Percentiles rank a stretch among this genome's conserved stretches.
Evolutionary conservation across 2,329 filamentous ascomycete species (phyloP).

Genomic region (Epichloe bromicola): DNA sequence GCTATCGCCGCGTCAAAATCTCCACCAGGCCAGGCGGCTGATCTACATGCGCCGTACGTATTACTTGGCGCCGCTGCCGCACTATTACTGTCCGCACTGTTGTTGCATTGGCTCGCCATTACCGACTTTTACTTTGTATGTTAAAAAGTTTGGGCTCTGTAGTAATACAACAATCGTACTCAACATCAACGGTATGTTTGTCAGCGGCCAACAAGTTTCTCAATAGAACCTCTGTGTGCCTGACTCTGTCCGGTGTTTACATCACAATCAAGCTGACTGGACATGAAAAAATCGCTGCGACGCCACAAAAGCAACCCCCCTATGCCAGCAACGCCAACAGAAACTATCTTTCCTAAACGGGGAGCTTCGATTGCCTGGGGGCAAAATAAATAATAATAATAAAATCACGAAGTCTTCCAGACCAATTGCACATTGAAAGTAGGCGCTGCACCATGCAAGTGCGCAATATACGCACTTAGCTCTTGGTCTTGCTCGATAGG

Average conservation of each 20-base stretch:
- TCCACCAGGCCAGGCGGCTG: not conserved
- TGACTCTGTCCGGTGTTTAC: no score
- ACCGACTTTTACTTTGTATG: no score
- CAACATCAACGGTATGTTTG: no score
- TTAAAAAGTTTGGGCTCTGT: no score
- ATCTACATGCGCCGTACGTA: no score
- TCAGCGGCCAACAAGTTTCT: no score
- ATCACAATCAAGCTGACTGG: no score
- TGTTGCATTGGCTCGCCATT: not conserved
- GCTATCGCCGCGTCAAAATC: not conserved
- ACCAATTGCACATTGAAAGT: slow-evolving; percentile 30
- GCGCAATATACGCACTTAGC: slow-evolving; percentile 56
- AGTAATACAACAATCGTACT: no score
- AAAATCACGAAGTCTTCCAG: slow-evolving; percentile 14
- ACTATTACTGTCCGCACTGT: not conserved
- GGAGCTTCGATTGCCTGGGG: not conserved
- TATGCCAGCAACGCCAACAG: not conserved
- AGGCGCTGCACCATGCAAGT: slow-evolving; percentile 36
- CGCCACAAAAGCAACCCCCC: not conserved
- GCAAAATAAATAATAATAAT: not conserved
- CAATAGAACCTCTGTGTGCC: no score
- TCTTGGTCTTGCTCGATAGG: slow-evolving; percentile 59
- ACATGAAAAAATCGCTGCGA: no score
- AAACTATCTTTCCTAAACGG: not conserved
- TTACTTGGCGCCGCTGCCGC: not conserved